Evolutionary conservation across 2,329 filamentous ascomycete species (phyloP), one percentile per base, ranked within the genome.

Genomic region (Lecanicillium sp.): DNA sequence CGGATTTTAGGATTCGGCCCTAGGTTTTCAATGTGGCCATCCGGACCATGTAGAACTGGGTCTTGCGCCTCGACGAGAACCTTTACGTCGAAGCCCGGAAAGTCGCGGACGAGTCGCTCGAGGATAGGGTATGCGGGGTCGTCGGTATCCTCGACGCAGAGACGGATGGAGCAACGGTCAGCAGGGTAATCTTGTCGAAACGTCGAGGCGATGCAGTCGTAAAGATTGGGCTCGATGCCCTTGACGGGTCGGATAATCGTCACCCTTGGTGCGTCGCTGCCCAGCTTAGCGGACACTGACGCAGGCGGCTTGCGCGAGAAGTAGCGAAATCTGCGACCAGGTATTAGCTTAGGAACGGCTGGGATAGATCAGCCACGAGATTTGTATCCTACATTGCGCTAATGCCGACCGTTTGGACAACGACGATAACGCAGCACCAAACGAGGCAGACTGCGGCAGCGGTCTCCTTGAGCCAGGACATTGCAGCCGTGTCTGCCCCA

Each of bases 1-100:
- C 93, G 78, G 57, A 98, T 94, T 72, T 98, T 98, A n/a, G 93
- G 93, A 60, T 98, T 98, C 1, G 93, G 93, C 0, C 94, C 94
- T 49, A 97, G 75, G 49, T 79, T 75, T 53, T 76, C 67, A 42
- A 67, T 59, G 39, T 74, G 67, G 45, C 74, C 75, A 10, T 68
- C 65, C 26, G 71, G 58, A 24, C 74, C 76, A 45, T 80, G 76
- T 8, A 95, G 70, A 24, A 81, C 65, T 1, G 86, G 81, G 62
- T 95, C 90, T 51, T 95, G 86, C 42, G 86, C 79, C 68, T 96
- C 91, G 40, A 96, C 74, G 10, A 90, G 75, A 3, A 97, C 73
- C 44, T 75, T 77, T 2, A 81, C 84, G 66, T 95, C 84, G 56
- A 81, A 77, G 11, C 70, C 66, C 0, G 87, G 81, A 56, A 90